These are phyloP conservation scores for Fusarium burgessii DNA, from an alignment of 2,329 filamentous ascomycete genomes.

Conservation along the genomic window DNA sequence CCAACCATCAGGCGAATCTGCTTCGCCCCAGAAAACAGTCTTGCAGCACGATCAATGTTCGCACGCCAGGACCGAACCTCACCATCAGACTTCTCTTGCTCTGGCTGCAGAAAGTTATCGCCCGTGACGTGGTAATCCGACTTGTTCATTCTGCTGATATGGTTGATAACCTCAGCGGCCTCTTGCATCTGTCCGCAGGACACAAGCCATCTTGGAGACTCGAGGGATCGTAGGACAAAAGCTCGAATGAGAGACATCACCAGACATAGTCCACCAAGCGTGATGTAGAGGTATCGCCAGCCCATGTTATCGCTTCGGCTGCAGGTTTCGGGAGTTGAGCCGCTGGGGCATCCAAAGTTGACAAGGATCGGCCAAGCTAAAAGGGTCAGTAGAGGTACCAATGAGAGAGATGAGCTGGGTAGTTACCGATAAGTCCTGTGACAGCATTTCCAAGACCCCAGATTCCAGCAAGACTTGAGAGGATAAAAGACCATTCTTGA, in stretches of 20 bases:
- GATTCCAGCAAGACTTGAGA: background rate
- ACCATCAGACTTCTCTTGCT: background rate
- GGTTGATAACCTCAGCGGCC: background rate
- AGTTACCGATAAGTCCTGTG: background rate
- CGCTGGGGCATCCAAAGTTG: background rate
- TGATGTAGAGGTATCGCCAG: background rate
- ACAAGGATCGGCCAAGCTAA: background rate
- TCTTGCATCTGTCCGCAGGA: background rate
- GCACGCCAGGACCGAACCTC: background rate
- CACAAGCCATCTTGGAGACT: background rate
- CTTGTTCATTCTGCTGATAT: background rate
- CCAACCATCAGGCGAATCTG: background rate
- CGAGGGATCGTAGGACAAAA: background rate
- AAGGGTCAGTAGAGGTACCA: background rate
- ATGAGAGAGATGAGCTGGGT: accelerated
- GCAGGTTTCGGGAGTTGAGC: background rate
- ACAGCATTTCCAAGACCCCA: background rate
- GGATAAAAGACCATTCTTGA: background rate
- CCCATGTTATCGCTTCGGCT: background rate
- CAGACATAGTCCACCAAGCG: background rate
- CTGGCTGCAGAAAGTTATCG: accelerated
- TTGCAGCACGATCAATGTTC: background rate
- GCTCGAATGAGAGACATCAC: background rate
- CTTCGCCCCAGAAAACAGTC: background rate
- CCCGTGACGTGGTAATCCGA: background rate